Percentiles rank a stretch among this genome's conserved stretches.
phyloP scores from a whole-genome alignment of 495 filamentous ascomycete genomes.

The Hypoxylon lenormandii region DNA sequence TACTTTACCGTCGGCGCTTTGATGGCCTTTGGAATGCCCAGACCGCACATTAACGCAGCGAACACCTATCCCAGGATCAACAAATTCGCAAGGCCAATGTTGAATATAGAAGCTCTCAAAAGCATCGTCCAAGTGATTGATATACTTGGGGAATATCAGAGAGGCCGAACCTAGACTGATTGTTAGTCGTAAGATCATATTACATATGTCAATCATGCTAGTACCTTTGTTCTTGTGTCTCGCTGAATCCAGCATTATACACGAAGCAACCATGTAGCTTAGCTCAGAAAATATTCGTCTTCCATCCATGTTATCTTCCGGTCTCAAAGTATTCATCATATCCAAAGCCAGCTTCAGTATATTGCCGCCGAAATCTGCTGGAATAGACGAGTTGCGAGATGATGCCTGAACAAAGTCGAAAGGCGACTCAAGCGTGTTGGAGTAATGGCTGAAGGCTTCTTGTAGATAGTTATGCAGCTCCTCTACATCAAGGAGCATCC shows the following conservation, averaged over 20 bases:
- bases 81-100: slow-evolving; percentile 60
- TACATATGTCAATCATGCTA: neutral
- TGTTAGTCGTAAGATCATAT: neutral
- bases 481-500: slow-evolving; percentile 60
- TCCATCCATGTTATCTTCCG: neutral
- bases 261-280: slow-evolving; percentile 62
- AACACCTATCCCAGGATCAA: slow-evolving; percentile 6
- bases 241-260: slow-evolving; percentile 62
- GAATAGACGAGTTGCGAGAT: slow-evolving; percentile 54
- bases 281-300: slow-evolving; percentile 55
- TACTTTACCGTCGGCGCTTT: slow-evolving; percentile 56
- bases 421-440: slow-evolving; percentile 55
- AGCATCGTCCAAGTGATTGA: slow-evolving; percentile 49
- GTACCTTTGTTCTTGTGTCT: slow-evolving; percentile 47
- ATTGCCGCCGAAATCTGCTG: slow-evolving; percentile 61
- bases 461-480: slow-evolving; percentile 60
- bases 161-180: neutral
- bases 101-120: slow-evolving; percentile 58
- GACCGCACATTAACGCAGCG: slow-evolving; percentile 56
- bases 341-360: slow-evolving; percentile 59
- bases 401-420: slow-evolving; percentile 65
- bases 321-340: slow-evolving; percentile 40
- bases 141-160: slow-evolving; percentile 16
- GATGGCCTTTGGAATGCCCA: slow-evolving; percentile 63
- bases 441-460: slow-evolving; percentile 65